These are phyloP conservation scores for Thermochaetoides thermophila DNA, from an alignment of 495 filamentous ascomycete genomes.

Conservation along the genomic window DNA sequence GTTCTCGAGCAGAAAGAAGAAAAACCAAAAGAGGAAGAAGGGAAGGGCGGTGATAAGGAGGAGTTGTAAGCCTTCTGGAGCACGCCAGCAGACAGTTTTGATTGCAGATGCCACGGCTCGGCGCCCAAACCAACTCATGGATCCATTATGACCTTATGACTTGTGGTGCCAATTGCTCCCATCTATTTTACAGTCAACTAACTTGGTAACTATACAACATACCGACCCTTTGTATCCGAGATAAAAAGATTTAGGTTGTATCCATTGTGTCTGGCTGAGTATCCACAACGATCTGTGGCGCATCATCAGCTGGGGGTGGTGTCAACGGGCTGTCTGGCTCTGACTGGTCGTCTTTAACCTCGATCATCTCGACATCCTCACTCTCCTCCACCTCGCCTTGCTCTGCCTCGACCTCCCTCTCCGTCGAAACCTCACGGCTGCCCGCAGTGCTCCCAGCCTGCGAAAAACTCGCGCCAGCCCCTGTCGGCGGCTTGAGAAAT, in stretches of 20 bases:
- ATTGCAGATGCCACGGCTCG: not conserved
- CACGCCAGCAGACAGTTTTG: not conserved
- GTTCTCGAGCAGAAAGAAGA: constrained; percentile 13
- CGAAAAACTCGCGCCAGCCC: constrained; percentile 30
- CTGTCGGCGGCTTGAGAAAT: constrained; percentile 26
- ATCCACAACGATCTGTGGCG: constrained; percentile 36
- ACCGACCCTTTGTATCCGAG: no score
- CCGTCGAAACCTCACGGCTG: constrained; percentile 18
- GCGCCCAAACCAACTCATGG: no score
- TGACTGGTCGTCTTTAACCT: constrained; percentile 23
- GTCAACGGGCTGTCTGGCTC: constrained; percentile 21
- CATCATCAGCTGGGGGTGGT: constrained; percentile 28
- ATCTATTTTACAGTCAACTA: not conserved
- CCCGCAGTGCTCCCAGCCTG: constrained; percentile 26
- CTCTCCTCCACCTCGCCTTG: constrained; percentile 44
- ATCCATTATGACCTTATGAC: no score
- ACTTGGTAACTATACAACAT: no score
- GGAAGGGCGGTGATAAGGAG: no score
- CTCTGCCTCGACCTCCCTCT: constrained; percentile 17
- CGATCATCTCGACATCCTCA: constrained; percentile 46
- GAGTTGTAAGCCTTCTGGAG: constrained; percentile 1
- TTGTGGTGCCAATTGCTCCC: constrained; percentile 1
- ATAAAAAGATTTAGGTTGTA: constrained; percentile 32
- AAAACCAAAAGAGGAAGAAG: no score
- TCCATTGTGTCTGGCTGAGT: constrained; percentile 57